Percentiles rank a stretch among this genome's conserved stretches.
Conservation (phyloP, 352 stramenopile genomes). For the Globisporangium cederbergense region DNA sequence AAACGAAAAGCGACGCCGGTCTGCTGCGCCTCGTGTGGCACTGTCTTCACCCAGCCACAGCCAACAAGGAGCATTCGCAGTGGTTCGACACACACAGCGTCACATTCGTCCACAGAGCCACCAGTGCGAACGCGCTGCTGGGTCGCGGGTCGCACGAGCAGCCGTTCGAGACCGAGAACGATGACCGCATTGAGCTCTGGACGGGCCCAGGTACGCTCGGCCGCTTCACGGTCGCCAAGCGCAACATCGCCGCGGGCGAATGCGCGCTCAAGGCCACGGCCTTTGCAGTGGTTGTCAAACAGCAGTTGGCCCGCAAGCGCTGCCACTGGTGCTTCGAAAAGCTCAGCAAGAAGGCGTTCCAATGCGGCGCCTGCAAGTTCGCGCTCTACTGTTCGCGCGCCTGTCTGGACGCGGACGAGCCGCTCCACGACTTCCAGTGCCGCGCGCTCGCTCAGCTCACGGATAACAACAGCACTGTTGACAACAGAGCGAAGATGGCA, state of each 20-base stretch:
- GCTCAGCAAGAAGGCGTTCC: slow-evolving; percentile 42
- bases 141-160: slow-evolving; percentile 19
- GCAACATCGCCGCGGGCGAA: slow-evolving; percentile 25
- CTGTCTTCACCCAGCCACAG: background rate
- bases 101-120: slow-evolving; percentile 6
- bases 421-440: slow-evolving; percentile 57
- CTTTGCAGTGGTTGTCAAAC: slow-evolving; percentile 47
- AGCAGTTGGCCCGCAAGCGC: slow-evolving; percentile 22
- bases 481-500: background rate
- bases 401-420: slow-evolving; percentile 38
- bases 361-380: slow-evolving; percentile 50
- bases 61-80: slow-evolving; percentile 12
- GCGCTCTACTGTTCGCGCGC: slow-evolving; percentile 47
- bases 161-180: slow-evolving; percentile 22
- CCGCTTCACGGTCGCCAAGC: slow-evolving; percentile 33
- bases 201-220: slow-evolving; percentile 17
- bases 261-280: slow-evolving; percentile 35
- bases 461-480: background rate
- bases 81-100: slow-evolving; percentile 20
- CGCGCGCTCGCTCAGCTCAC: slow-evolving; percentile 22
- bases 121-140: slow-evolving; percentile 11
- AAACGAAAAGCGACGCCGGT: background rate
- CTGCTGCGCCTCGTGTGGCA: slow-evolving; percentile 5
- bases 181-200: slow-evolving; percentile 20
- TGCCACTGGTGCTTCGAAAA: slow-evolving; percentile 65